Conservation (phyloP, 2,329 filamentous ascomycete genomes). For the Penicillium sp. region DNA sequence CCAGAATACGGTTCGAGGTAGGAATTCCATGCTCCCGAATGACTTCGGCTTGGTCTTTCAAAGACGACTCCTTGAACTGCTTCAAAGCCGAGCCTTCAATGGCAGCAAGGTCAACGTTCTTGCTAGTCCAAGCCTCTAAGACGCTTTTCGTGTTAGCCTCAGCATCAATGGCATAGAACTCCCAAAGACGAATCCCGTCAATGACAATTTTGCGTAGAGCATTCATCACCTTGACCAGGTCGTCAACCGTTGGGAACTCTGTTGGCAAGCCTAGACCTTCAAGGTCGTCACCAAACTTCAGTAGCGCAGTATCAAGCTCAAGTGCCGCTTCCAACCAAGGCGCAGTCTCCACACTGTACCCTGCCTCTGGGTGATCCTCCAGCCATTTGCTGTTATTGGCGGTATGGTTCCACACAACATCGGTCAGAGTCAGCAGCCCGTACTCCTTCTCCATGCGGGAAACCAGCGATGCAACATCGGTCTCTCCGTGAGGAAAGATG, state of each 20-base stretch:
- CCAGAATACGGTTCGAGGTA: slow-evolving; percentile 69
- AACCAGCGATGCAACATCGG: slow-evolving; percentile 72
- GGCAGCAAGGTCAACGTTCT: slow-evolving; percentile 10
- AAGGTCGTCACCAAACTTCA: slow-evolving; percentile 60
- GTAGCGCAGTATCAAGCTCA: slow-evolving; percentile 70
- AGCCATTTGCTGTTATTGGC: slow-evolving; percentile 94
- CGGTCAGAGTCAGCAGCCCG: slow-evolving; percentile 80
- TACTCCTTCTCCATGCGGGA: slow-evolving; percentile 77
- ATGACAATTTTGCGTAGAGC: slow-evolving; percentile 77
- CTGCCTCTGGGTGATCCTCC: slow-evolving; percentile 86
- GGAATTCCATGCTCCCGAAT: slow-evolving; percentile 64
- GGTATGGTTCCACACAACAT: slow-evolving; percentile 97
- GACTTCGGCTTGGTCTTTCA: slow-evolving; percentile 55
- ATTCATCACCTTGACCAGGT: slow-evolving; percentile 76
- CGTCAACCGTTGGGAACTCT: slow-evolving; percentile 62
- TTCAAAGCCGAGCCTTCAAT: slow-evolving; percentile 37
- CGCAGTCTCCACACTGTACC: slow-evolving; percentile 88
- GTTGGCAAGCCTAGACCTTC: slow-evolving; percentile 67
- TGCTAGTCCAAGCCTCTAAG: slow-evolving; percentile 64
- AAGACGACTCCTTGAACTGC: slow-evolving; percentile 50
- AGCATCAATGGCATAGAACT: slow-evolving; percentile 83
- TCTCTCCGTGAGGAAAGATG: slow-evolving; percentile 78
- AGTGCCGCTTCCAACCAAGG: slow-evolving; percentile 64
- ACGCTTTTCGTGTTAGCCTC: slow-evolving; percentile 64
- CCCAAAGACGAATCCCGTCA: slow-evolving; percentile 74